Base-by-base conservation (phyloP, 2,329 filamentous ascomycete species). In the Aspergillus awamori region DNA sequence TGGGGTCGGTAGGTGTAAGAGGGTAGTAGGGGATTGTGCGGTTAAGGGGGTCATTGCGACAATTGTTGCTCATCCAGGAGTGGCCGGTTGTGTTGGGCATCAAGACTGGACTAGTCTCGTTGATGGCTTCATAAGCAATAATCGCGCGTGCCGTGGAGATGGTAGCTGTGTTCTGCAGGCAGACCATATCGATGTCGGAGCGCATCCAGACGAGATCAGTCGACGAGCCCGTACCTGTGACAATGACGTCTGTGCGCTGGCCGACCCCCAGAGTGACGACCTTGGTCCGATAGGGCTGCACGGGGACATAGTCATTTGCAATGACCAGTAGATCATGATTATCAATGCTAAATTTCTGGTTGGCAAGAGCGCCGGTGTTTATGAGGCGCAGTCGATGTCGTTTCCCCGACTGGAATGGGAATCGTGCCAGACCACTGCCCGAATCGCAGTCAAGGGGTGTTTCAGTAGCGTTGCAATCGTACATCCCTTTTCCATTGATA, bases 281-380 rank as follows among this genome's bases (percentile, higher is more conserved):
- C 4, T 84, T 79, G 0, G 87, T 87, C 4, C 83, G 79, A 71
- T 89, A 91, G 0, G 89, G 87, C 64, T 85, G 70, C 36, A 89
- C 77, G 1, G 83, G 79, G 3, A 89, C 84, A 59, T 88, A 88
- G 70, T 90, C 88, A 66, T 85, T 85, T 20, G 87, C 81, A 57
- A 90, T 86, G 58, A 90, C 85, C 0, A 81, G 88, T 74, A 90
- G 77, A 20, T 76, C 83, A 73, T 90, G 87, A 1, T 80, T 82
- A 83, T 89, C 69, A 78, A 88, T 81, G 30, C 72, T 77, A 24
- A 68, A 65, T 17, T 59, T 61, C 51, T 51, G 62, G 11, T 57
- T 38, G 1, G 57, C 71, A 80, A 78, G 58, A 67, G 74, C 58
- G 61, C 72, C 72, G 2, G 74, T 70, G 67, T 82, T 82, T 63